phyloP scores from a whole-genome alignment of 164 flowering plant species.

The Cinnamomum micranthum region DNA sequence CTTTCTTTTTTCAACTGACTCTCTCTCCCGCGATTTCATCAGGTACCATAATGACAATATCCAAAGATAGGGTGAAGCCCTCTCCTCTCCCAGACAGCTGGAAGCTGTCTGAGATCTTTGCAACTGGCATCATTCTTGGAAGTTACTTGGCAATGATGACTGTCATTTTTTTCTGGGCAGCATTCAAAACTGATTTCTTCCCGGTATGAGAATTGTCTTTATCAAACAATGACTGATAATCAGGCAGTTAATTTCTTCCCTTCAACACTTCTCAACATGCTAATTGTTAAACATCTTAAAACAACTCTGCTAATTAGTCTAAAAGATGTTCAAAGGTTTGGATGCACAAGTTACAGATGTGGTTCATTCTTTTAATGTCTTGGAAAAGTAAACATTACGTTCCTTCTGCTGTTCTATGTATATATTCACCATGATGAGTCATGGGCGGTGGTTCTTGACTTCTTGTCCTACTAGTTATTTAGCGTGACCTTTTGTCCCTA shows the following conservation, averaged over 20 bases:
- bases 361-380: background rate
- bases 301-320: background rate
- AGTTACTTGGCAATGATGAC: slow-evolving; percentile 93
- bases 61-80: slow-evolving; percentile 81
- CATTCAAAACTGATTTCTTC: slow-evolving; percentile 79
- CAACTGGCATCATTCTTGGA: slow-evolving; percentile 83
- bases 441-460: background rate
- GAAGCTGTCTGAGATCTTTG: slow-evolving; percentile 85
- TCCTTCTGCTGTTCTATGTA: too few species aligned
- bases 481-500: background rate
- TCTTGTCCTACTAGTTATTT: background rate
- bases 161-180: slow-evolving; percentile 90
- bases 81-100: slow-evolving; percentile 88
- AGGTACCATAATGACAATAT: slow-evolving; percentile 94
- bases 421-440: background rate
- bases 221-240: background rate
- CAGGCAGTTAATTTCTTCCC: background rate
- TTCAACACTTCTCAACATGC: background rate
- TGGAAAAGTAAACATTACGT: background rate
- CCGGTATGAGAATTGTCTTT: slow-evolving; percentile 42
- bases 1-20: slow-evolving; percentile 3
- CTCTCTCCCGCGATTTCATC: slow-evolving; percentile 15
- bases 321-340: background rate
- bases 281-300: background rate
- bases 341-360: background rate